Conservation (phyloP, 169 alveolate genomes). For the Plasmodium gonderi region DNA sequence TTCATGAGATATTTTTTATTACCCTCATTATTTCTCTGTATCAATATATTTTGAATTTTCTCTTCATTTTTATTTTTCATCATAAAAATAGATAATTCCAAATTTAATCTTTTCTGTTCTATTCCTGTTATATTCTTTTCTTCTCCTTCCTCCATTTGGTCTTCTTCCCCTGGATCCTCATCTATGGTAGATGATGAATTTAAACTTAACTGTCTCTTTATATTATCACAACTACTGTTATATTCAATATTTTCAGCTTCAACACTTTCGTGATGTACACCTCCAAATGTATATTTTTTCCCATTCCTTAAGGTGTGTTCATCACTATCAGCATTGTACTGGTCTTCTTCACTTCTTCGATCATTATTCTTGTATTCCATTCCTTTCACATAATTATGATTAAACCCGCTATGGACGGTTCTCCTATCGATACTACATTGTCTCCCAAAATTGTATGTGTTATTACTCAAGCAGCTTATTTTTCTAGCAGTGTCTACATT, state of each 20-base stretch:
- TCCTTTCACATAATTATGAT: background rate
- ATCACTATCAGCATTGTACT: background rate
- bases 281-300: too few relatives aligned
- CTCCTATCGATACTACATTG: background rate
- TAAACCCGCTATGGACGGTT: background rate
- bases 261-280: too few relatives aligned
- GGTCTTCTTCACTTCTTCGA: background rate
- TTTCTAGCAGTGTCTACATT: background rate
- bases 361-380: background rate
- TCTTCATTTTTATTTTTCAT: constrained; percentile 14
- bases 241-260: too few relatives aligned
- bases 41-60: constrained; percentile 2
- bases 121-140: background rate
- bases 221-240: too few relatives aligned
- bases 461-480: background rate
- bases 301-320: background rate
- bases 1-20: constrained; percentile 23
- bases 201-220: background rate
- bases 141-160: background rate
- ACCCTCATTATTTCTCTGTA: background rate
- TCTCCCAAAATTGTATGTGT: background rate
- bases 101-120: constrained; percentile 18
- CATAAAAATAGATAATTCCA: constrained; percentile 25
- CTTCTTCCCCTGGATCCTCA: background rate
- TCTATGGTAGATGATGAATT: background rate